Conservation (phyloP, 352 stramenopile species). For the Phytophthora crassamura region DNA sequence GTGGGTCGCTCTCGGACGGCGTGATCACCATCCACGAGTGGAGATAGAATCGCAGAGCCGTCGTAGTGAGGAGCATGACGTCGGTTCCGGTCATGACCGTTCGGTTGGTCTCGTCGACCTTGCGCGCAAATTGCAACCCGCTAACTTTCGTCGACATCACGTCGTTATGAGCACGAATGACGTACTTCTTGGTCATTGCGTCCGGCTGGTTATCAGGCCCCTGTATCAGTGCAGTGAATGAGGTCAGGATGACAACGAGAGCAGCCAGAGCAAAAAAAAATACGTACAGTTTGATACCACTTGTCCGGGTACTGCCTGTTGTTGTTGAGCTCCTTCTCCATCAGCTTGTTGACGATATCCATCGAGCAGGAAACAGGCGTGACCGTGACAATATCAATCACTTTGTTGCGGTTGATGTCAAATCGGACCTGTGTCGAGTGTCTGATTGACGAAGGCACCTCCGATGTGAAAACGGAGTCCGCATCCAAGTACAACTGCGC, state of each 20-base stretch:
- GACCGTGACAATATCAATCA: slow-evolving; percentile 1
- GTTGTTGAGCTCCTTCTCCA: slow-evolving; percentile 4
- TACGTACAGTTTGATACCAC: slow-evolving; percentile 10
- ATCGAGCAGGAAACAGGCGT: slow-evolving; percentile 9
- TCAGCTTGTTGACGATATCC: slow-evolving; percentile 4
- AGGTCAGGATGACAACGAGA: background rate
- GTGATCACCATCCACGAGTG: slow-evolving; percentile 3
- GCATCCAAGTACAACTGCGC: slow-evolving; percentile 2
- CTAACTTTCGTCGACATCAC: background rate
- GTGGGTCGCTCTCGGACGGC: slow-evolving; percentile 3
- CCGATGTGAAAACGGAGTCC: background rate
- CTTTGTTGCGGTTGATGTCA: slow-evolving; percentile 6
- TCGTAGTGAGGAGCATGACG: slow-evolving; percentile 1
- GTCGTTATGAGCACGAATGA: slow-evolving; percentile 2
- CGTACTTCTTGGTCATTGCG: background rate
- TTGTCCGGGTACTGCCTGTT: slow-evolving; percentile 12
- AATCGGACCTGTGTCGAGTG: background rate
- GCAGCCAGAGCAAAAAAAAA: background rate
- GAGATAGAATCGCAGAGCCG: background rate
- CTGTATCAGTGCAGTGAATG: background rate
- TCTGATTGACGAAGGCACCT: background rate
- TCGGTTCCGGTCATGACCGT: slow-evolving; percentile 5
- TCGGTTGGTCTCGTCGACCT: slow-evolving; percentile 8
- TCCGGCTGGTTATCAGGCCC: background rate
- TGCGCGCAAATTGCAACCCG: slow-evolving; percentile 1